phyloP scores from a whole-genome alignment of 1,284 basidiomycete genomes.

The Termitomyces sp. region DNA sequence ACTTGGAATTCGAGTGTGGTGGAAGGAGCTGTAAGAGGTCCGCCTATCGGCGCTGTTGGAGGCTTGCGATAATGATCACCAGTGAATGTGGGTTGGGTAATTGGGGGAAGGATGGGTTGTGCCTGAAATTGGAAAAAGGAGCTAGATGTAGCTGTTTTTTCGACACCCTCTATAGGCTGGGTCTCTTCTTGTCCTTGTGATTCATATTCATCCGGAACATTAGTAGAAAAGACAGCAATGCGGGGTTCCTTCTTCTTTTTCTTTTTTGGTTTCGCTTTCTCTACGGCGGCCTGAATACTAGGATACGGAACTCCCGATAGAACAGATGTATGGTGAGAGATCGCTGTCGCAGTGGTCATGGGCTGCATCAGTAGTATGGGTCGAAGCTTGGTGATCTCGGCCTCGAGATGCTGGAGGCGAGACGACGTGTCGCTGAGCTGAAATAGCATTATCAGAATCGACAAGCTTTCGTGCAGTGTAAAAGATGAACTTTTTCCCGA shows the following conservation, averaged over 20 bases:
- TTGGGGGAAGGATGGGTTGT: slow-evolving; percentile 6
- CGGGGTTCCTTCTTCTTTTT: slow-evolving; percentile 16
- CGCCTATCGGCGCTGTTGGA: slow-evolving; percentile 8
- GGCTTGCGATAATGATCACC: slow-evolving; percentile 22
- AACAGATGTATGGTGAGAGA: slow-evolving; percentile 12
- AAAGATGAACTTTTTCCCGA: slow-evolving; percentile 44
- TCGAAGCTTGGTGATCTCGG: slow-evolving; percentile 48
- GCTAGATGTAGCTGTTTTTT: slow-evolving; percentile 6
- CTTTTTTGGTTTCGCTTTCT: slow-evolving; percentile 16
- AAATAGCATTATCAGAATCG: slow-evolving; percentile 3
- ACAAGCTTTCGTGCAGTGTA: not conserved
- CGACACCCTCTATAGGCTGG: slow-evolving; percentile 8
- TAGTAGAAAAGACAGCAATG: slow-evolving; percentile 10
- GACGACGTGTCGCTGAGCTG: slow-evolving; percentile 44
- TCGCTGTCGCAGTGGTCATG: slow-evolving; percentile 22
- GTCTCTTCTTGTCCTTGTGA: slow-evolving; percentile 8
- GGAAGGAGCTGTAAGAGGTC: slow-evolving; percentile 16
- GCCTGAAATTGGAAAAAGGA: slow-evolving; percentile 19
- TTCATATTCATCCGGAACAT: slow-evolving; percentile 6
- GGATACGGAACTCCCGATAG: slow-evolving; percentile 15
- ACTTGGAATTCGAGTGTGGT: slow-evolving; percentile 20
- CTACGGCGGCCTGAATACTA: slow-evolving; percentile 9
- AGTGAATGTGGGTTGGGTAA: slow-evolving; percentile 13
- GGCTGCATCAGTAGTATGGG: slow-evolving; percentile 55
- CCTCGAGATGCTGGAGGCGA: slow-evolving; percentile 42